Percentiles rank a stretch among this genome's conserved stretches.
Conservation (phyloP, 441 rosid species). For the Geranium incanum region DNA sequence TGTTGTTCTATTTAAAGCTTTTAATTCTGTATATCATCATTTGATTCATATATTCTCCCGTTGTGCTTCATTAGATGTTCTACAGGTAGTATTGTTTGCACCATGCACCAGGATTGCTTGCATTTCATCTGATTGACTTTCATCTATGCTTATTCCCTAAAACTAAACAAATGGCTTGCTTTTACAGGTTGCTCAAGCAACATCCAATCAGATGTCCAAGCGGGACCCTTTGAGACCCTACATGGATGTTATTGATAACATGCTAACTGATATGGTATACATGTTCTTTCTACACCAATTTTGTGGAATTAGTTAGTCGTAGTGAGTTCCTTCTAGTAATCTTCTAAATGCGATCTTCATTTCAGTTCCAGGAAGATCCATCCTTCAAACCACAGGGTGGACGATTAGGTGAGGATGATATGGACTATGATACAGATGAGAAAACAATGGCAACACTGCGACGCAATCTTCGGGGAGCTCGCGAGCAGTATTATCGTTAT, state of each 20-base stretch:
- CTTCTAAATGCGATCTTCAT: constrained; percentile 21
- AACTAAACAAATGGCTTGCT: constrained; percentile 18
- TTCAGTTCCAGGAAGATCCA: constrained; percentile 79
- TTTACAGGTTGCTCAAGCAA: constrained; percentile 92
- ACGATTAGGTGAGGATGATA: constrained; percentile 88
- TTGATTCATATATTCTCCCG: background rate
- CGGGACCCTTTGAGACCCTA: constrained; percentile 93
- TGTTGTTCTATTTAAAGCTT: background rate
- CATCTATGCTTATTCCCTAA: background rate
- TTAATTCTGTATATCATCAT: background rate
- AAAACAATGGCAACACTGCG: constrained; percentile 97
- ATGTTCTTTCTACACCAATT: constrained; percentile 9
- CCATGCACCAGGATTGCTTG: background rate
- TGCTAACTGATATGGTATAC: constrained; percentile 75
- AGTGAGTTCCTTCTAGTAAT: constrained; percentile 15
- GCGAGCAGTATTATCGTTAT: constrained; percentile 83
- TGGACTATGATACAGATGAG: constrained; percentile 98
- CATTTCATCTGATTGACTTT: no score
- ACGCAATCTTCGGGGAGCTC: constrained; percentile 83
- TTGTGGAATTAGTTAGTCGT: constrained; percentile 5
- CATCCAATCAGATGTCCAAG: constrained; percentile 97
- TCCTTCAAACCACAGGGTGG: constrained; percentile 98
- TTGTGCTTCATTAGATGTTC: background rate
- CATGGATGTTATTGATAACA: constrained; percentile 90
- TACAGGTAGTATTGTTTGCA: background rate